Conservation (phyloP, 2,329 filamentous ascomycete genomes). For the Beauveria australis region DNA sequence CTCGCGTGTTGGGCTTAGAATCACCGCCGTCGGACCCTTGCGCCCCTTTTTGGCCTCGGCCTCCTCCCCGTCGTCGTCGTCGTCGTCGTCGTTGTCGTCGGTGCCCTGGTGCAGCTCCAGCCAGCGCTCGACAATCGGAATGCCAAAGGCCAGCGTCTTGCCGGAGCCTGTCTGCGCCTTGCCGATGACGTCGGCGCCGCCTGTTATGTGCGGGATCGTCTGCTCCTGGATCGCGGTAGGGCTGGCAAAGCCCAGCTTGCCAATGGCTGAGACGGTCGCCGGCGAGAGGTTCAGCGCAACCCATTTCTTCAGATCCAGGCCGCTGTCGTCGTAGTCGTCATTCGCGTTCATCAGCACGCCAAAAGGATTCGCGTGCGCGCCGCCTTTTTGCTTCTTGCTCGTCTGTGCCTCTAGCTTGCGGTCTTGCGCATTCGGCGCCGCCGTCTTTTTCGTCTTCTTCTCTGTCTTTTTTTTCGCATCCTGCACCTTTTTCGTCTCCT, state of each 20-base stretch:
- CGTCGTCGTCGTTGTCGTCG: constrained; percentile 19
- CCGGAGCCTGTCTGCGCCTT: constrained; percentile 96
- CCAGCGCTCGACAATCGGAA: constrained; percentile 84
- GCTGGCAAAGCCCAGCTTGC: constrained; percentile 68
- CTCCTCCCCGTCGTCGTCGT: constrained; percentile 72
- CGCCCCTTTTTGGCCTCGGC: constrained; percentile 39
- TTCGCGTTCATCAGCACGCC: constrained; percentile 45
- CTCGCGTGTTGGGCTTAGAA: constrained; percentile 88
- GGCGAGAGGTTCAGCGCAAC: constrained; percentile 63
- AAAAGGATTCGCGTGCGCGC: constrained; percentile 42
- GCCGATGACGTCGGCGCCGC: constrained; percentile 84
- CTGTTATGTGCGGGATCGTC: constrained; percentile 73
- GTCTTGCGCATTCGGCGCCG: constrained; percentile 19
- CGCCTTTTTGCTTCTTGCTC: constrained; percentile 25
- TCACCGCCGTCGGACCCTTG: constrained; percentile 59
- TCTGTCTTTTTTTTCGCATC: constrained; percentile 16
- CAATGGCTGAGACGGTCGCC: constrained; percentile 62
- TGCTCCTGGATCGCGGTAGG: constrained; percentile 76
- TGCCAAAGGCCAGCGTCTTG: constrained; percentile 90
- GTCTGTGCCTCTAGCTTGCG: constrained; percentile 20
- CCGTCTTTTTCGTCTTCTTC: constrained; percentile 22
- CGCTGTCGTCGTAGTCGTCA: constrained; percentile 47
- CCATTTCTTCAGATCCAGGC: constrained; percentile 71
- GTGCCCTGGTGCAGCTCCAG: constrained; percentile 41
- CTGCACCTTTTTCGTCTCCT: constrained; percentile 15